A percentile compares a stretch with the other conserved stretches of the same genome.
phyloP scores from a whole-genome alignment of 2,329 filamentous ascomycete species.

The Fusarium sarcochroum region DNA sequence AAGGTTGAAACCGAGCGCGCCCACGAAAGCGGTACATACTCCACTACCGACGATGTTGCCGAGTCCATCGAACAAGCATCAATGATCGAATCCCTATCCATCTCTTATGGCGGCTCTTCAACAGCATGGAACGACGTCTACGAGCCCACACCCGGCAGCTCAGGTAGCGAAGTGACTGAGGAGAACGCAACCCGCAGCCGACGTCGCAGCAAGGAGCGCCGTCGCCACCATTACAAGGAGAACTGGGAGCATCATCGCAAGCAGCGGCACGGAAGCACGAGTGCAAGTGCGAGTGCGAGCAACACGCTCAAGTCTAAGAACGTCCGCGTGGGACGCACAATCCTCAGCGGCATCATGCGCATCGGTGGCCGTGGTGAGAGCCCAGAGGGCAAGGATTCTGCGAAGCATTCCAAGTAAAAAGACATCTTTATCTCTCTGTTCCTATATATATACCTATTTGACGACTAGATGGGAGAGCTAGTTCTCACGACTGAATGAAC shows the following conservation, averaged over 20 bases:
- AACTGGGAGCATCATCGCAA: slow-evolving; percentile 43
- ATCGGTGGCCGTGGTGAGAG: slow-evolving; percentile 59
- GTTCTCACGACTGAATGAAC: slow-evolving; percentile 41
- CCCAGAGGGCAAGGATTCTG: slow-evolving; percentile 54
- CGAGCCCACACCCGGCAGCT: slow-evolving; percentile 62
- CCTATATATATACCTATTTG: slow-evolving; percentile 30
- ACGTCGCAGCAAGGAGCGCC: slow-evolving; percentile 53
- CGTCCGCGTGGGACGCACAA: slow-evolving; percentile 58
- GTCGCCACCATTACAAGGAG: slow-evolving; percentile 51
- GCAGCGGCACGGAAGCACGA: slow-evolving; percentile 50
- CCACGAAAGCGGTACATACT: slow-evolving; percentile 51
- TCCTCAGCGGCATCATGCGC: slow-evolving; percentile 61
- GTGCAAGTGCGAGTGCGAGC: slow-evolving; percentile 47
- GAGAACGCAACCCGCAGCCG: slow-evolving; percentile 35
- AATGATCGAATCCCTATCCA: slow-evolving; percentile 54
- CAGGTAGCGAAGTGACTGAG: slow-evolving; percentile 62
- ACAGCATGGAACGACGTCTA: slow-evolving; percentile 48
- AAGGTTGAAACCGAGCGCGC: slow-evolving; percentile 63
- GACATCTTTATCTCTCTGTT: slow-evolving; percentile 16
- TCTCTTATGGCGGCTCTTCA: slow-evolving; percentile 50
- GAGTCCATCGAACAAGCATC: slow-evolving; percentile 64
- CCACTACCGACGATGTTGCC: slow-evolving; percentile 56
- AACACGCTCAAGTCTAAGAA: slow-evolving; percentile 55
- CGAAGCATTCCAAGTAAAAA: slow-evolving; percentile 31
- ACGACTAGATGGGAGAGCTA: slow-evolving; percentile 31